Conservation (phyloP, 2,329 filamentous ascomycete genomes). For the Chrysoporthe puriensis region DNA sequence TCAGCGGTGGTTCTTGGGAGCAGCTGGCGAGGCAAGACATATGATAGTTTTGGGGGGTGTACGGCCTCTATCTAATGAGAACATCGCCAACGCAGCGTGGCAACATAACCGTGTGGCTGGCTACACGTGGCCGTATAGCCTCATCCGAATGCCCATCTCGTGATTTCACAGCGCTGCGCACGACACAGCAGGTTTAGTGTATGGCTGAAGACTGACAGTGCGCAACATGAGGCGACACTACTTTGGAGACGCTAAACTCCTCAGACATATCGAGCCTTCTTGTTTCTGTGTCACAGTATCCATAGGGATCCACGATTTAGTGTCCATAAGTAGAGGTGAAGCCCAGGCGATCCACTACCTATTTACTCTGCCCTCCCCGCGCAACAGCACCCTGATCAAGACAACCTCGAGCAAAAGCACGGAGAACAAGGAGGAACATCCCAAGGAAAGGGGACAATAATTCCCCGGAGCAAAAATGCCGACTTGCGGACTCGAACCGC, state of each 20-base stretch:
- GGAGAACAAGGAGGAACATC: not conserved
- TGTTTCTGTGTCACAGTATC: not conserved
- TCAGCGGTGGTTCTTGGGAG: conserved; percentile 12
- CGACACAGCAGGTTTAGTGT: not conserved
- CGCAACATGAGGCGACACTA: not conserved
- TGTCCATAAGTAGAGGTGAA: not conserved
- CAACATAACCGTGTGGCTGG: not conserved
- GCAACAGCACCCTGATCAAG: not conserved
- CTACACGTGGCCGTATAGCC: not conserved
- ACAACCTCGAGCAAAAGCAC: not conserved
- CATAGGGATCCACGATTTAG: not conserved
- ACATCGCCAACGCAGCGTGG: not conserved
- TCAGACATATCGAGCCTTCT: not conserved
- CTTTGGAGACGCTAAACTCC: too few relatives aligned
- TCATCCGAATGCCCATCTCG: not conserved
- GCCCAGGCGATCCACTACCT: not conserved
- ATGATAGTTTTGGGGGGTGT: not conserved
- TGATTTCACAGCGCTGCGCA: not conserved
- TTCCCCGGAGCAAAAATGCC: conserved; percentile 6
- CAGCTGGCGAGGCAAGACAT: not conserved
- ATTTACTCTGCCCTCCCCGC: not conserved
- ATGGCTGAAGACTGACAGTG: not conserved
- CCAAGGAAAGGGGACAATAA: not conserved
- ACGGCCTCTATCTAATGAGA: not conserved
- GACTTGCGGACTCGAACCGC: conserved; percentile 29